Evolutionary conservation across 441 rosid genomes (phyloP), one percentile per base, ranked within the genome.

Genomic region (Jatropha podagrica): DNA sequence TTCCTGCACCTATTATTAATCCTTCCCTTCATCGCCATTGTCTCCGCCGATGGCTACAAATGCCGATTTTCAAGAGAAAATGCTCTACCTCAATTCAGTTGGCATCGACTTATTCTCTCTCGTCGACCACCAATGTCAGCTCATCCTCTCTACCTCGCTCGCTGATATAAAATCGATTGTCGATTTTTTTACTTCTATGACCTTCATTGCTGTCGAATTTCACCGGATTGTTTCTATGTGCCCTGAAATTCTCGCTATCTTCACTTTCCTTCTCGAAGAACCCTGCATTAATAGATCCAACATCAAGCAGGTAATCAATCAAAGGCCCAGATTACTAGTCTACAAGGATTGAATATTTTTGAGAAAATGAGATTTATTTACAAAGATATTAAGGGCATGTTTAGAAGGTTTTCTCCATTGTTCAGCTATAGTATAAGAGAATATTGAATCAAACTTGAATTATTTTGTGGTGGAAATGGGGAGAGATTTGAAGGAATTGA

Each of bases 191-290:
- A 75, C 83, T 42, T 87, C 91, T 63, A 74, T 86, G 82, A 83
- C 76, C 77, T 87, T 95, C 90, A 75, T 85, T 15, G 23, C 86
- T 3, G 65, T 69, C 8, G 98, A 95, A 58, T 79, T 90, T 63
- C 88, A 88, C 60, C 87, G 98, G 23, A 79, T 92, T 77, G 82
- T 88, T 68, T 85, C 91, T 71, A 89, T 95, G 92, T 95, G 97
- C 75, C 98, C 92, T 0, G 89, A 88, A 74, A 73, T 93, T 71
- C 76, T 83, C 81, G 91, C 94, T 1, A 80, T 87, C 81, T 85
- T 91, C 88, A 86, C 97, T 54, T 95, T 95, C 92, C 98, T 94
- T 82, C 91, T 89, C 81, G 88, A 93, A 0, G 99, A 95, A 80
- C 96, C 80, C 44, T 72, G 80, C 18, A 91, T 95, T 44, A 76